Conservation (phyloP, 768 basidiomycete genomes). For the Mycena metata region DNA sequence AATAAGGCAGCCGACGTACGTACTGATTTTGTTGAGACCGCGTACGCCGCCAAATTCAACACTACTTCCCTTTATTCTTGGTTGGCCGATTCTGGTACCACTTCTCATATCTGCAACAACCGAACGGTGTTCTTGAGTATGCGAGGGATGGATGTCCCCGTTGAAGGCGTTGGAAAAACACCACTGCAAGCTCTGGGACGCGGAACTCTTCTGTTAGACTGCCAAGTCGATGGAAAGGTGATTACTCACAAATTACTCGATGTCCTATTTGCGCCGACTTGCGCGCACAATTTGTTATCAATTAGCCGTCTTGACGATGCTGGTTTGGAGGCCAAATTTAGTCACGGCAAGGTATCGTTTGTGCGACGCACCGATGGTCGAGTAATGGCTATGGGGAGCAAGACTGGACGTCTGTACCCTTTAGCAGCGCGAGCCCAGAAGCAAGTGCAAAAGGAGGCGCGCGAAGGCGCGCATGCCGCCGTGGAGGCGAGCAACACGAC, state of each 20-base stretch:
- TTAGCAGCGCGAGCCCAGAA: constrained; percentile 3
- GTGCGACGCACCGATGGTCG: constrained; percentile 1
- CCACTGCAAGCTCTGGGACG: constrained; percentile 24
- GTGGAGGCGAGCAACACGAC: constrained; percentile 25
- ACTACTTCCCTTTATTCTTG: constrained; percentile 21
- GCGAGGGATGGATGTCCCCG: constrained; percentile 3
- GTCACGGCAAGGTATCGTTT: constrained; percentile 16
- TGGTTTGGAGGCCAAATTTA: constrained; percentile 24
- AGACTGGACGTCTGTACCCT: constrained; percentile 1
- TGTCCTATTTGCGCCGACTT: constrained; percentile 17
- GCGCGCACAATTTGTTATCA: constrained; percentile 19
- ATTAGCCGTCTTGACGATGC: constrained; percentile 31
- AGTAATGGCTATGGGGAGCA: background rate
- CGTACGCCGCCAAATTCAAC: constrained; percentile 23
- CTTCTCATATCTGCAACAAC: constrained; percentile 32
- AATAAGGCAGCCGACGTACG: constrained; percentile 34
- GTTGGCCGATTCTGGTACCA: constrained; percentile 29
- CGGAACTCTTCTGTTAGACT: constrained; percentile 30
- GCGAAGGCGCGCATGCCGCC: constrained; percentile 16
- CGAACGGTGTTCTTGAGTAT: background rate
- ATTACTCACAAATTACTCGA: constrained; percentile 24
- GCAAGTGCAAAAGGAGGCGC: constrained; percentile 13
- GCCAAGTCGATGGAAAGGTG: constrained; percentile 11
- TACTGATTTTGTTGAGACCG: constrained; percentile 25
- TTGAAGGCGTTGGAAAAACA: constrained; percentile 17